phyloP scores from a whole-genome alignment of 176 grass and related monocot species.

The Coix lacrymajobi region DNA sequence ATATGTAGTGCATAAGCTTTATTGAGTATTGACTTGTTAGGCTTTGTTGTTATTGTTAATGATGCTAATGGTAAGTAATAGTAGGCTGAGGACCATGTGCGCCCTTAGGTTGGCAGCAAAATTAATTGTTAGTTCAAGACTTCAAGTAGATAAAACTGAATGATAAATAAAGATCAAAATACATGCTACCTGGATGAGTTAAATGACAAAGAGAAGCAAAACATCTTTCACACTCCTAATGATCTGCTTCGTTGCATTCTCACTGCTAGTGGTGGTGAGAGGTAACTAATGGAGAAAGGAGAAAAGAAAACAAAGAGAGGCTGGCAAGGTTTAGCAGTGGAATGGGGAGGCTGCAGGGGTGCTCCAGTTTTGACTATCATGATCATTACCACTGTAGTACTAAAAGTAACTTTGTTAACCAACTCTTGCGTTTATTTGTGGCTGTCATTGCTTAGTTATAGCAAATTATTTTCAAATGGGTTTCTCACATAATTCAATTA shows the following conservation, averaged over 20 bases:
- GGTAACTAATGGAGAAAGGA: background rate
- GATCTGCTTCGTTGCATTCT: background rate
- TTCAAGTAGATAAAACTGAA: constrained; percentile 13
- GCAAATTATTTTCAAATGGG: background rate
- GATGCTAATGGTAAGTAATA: background rate
- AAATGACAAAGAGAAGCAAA: background rate
- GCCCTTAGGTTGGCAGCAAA: background rate
- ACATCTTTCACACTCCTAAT: background rate
- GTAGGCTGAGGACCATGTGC: background rate
- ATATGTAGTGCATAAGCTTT: constrained; percentile 1
- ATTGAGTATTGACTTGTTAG: background rate
- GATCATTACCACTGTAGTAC: background rate
- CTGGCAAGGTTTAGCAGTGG: background rate
- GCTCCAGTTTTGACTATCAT: background rate
- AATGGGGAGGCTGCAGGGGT: background rate
- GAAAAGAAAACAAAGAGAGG: background rate
- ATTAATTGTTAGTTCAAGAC: background rate
- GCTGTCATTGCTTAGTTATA: background rate
- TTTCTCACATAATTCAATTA: background rate
- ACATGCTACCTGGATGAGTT: background rate
- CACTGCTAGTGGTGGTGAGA: background rate
- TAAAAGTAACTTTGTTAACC: background rate
- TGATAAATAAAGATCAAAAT: constrained; percentile 1
- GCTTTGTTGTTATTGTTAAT: constrained; percentile 15
- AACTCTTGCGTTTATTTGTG: background rate